Conservation (phyloP, 1,139 yeast genomes). For the Suhomyces ambrosiae region DNA sequence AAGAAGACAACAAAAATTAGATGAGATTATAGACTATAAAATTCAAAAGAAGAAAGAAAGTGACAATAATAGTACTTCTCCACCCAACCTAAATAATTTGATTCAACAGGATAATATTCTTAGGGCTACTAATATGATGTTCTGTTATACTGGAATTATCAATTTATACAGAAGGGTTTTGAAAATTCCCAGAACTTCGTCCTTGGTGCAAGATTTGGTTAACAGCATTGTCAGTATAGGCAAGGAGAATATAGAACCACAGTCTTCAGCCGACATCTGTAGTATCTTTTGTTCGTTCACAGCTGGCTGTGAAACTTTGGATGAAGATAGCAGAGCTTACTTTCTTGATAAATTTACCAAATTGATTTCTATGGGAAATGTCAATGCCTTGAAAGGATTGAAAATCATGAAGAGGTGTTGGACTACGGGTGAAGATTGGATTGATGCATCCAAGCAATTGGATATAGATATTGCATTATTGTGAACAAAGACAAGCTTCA, state of each 20-base stretch:
- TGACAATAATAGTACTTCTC: constrained; percentile 15
- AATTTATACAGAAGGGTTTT: constrained; percentile 61
- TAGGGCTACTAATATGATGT: constrained; percentile 57
- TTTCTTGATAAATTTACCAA: constrained; percentile 41
- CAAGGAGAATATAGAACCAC: constrained; percentile 39
- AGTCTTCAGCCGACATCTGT: constrained; percentile 58
- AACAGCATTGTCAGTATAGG: constrained; percentile 39
- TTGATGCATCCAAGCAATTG: constrained; percentile 46
- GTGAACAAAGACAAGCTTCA: constrained; percentile 16
- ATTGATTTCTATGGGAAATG: constrained; percentile 48
- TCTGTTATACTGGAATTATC: constrained; percentile 55
- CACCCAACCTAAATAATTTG: constrained; percentile 23
- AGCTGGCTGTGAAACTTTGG: constrained; percentile 60
- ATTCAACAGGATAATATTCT: constrained; percentile 42
- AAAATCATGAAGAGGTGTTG: constrained; percentile 58
- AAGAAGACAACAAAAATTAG: constrained; percentile 36
- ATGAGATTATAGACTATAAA: constrained; percentile 25
- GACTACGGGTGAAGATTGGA: constrained; percentile 60
- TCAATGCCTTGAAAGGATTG: constrained; percentile 51
- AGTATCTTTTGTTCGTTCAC: constrained; percentile 57
- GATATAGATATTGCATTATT: constrained; percentile 52
- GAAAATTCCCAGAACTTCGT: constrained; percentile 47
- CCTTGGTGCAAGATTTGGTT: constrained; percentile 51
- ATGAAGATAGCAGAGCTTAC: constrained; percentile 33
- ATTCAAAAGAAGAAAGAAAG: constrained; percentile 16